A percentile compares a stretch with the other conserved stretches of the same genome.
phyloP scores from a whole-genome alignment of 495 filamentous ascomycete species.

The Polyplosphaeria fusca region DNA sequence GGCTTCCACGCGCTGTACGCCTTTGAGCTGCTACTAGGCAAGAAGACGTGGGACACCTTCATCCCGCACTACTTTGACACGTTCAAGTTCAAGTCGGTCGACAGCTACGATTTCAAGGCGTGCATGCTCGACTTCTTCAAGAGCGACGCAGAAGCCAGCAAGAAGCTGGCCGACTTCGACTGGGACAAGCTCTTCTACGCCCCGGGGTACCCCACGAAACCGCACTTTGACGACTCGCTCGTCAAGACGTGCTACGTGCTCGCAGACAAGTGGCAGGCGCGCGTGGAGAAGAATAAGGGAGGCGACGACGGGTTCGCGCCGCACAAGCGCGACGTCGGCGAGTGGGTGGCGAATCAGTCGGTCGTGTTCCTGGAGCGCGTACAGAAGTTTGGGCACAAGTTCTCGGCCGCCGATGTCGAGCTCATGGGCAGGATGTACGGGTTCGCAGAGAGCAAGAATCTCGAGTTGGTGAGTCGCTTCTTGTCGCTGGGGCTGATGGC shows the following conservation, averaged over 20 bases:
- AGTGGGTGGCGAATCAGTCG: constrained; percentile 77
- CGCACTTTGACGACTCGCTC: constrained; percentile 81
- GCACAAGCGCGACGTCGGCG: constrained; percentile 60
- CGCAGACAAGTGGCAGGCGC: constrained; percentile 70
- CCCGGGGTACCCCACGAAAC: constrained; percentile 84
- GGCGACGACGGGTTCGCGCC: constrained; percentile 65
- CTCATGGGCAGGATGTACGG: constrained; percentile 70
- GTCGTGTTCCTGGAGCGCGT: constrained; percentile 84
- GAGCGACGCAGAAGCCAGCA: constrained; percentile 61
- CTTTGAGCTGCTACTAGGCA: constrained; percentile 81
- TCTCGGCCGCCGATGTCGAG: constrained; percentile 60
- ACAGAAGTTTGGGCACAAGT: constrained; percentile 58
- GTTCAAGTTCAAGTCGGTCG: constrained; percentile 62
- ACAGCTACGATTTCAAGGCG: constrained; percentile 88
- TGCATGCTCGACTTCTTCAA: constrained; percentile 82
- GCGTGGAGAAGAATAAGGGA: constrained; percentile 35
- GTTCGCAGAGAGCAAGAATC: constrained; percentile 67
- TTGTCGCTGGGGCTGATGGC: constrained; percentile 73
- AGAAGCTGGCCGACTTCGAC: constrained; percentile 62
- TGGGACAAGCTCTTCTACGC: constrained; percentile 87
- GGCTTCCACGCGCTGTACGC: constrained; percentile 78
- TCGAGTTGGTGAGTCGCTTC: constrained; percentile 78
- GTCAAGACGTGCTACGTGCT: constrained; percentile 82
- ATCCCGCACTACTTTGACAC: constrained; percentile 63
- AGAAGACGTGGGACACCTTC: constrained; percentile 83